Evolutionary conservation across 768 basidiomycete species (phyloP), one percentile per base, ranked within the genome.

Genomic region (Boletus speciosus): DNA sequence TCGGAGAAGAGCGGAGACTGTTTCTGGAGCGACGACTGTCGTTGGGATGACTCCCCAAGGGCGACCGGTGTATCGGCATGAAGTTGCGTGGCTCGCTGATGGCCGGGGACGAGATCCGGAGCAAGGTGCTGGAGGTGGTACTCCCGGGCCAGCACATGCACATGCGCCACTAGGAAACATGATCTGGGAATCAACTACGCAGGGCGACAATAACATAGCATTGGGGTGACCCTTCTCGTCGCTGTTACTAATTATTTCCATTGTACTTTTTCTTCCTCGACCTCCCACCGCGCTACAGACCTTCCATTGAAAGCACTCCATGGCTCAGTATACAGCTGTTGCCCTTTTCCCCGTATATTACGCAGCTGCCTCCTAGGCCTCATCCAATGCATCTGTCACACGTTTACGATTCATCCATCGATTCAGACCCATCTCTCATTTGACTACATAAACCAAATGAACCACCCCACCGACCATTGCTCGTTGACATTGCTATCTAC

Each of bases 1-100:
- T 48, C 72, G 70, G 31, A 62, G 70, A 48, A 54, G 70, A 31
- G 72, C 70, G 7, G 70, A 71, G 56, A 71, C 70, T 11, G 68
- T 70, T 8, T 71, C 69, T 5, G 69, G 69, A 3, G 66, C 65
- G 36, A 61, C 68, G 47, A 59, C 58, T 12, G 60, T 64, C 8
- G 44, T 65, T 37, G 67, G 59, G 43, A 56, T 64, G 65, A 67
- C 67, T 1, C 65, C 61, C 1, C 66, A 65, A 9, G 67, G 67
- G 5, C 63, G 67, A 31, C 58, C 61, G 1, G 61, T 69, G 29
- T 69, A 68, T 51, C 67, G 67, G 5, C 66, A 67, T 14, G 66
- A 68, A 27, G 61, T 68, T 19, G 27, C 60, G 2, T 68, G 67
- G 67, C 60, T 65, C 11, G 51, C 61, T 25, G 67, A 65, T 39